Evolutionary conservation across 1,284 basidiomycete genomes (phyloP), one percentile per base, ranked within the genome.

Genomic region (Waitea zeae): DNA sequence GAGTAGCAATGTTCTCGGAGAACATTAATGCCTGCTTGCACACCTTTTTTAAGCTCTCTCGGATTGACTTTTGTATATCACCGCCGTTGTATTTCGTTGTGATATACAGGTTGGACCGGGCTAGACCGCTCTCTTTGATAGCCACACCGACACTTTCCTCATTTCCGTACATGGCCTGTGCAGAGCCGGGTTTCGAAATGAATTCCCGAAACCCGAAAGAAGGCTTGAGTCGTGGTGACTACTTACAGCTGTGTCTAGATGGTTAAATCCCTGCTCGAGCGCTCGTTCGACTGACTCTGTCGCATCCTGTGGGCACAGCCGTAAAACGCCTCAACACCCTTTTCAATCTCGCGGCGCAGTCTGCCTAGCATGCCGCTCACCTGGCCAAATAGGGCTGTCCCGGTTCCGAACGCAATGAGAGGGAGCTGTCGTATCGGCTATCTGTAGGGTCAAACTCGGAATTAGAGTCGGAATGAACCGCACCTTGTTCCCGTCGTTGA

Each of bases 81-180:
- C 59, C 62, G 14, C 49, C 51, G 5, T 54, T 41, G 39, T 62
- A 70, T 49, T 76, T 77, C 33, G 74, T 71, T 9, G 76, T 77
- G 31, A 73, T 51, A 41, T 54, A 73, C 13, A 73, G 31, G 3
- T 67, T 58, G n/a, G 54, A 47, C 13, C 68, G 59, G 12, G 49
- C 39, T 1, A 70, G 45, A 0, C 64, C 67, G 33, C 59, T 65
- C 42, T 70, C 60, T 12, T 52, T 52, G 33, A 76, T 57, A 4
- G 66, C 71, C 14, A 44, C 44, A 0, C 67, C 71, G 2, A 69
- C 62, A 34, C 57, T 62, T 19, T 56, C 52, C 46, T 70, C 68
- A 30, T 66, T 73, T 12, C 49, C 29, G 39, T 76, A 74, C n/a
- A n/a, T n/a, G n/a, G n/a, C n/a, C n/a, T n/a, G n/a, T n/a, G n/a